Evolutionary conservation across 2,329 filamentous ascomycete genomes (phyloP), one percentile per base, ranked within the genome.

Genomic region (Cryphonectria nitschkei): DNA sequence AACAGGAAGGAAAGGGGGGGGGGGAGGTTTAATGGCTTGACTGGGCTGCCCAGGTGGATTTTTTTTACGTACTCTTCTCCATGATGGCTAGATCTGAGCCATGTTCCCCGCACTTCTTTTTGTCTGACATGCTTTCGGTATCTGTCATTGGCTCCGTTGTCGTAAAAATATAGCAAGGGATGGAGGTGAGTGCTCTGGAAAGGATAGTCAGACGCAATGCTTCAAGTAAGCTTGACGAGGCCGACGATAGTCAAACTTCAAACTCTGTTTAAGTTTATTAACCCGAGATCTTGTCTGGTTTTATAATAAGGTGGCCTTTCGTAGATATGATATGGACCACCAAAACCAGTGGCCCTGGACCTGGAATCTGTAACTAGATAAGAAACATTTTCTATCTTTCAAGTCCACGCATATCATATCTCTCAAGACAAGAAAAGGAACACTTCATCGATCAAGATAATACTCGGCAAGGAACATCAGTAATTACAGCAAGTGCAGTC

Each of bases 41-140:
- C 37, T 39, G 37, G 2, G 3, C 9, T 39, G 41, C 22, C 16
- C 5, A 37, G 79, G 67, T 73, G 75, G 7, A 74, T 75, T 14
- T 52, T 77, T 29, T 16, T 75, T 77, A n/a, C 78, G 78, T 77
- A 73, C n/a, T 70, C 46, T 46, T 65, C 39, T 70, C 60, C 39
- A 54, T 46, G 22, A 34, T 19, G 3, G 32, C 6, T 3, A 63
- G 22, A 26, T 54, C 63, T 32, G 43, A 41, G 9, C 62, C 41
- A 46, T 69, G 50, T 22, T 70, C 68, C 52, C 64, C n/a, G 19
- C 61, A 37, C 39, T 63, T 52, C 26, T 52, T 60, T 14, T 22
- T 22, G 5, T 60, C 4, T n/a, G 39, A 29, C 37, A 60, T 60
- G 16, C 1, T 3, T 2, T 61, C 22, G 43, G 37, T 19, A 16